A percentile compares a stretch with the other conserved stretches of the same genome.
Evolutionary conservation across 257 asterid genomes (phyloP).

Genomic region (Nicotiana benthamiana): DNA sequence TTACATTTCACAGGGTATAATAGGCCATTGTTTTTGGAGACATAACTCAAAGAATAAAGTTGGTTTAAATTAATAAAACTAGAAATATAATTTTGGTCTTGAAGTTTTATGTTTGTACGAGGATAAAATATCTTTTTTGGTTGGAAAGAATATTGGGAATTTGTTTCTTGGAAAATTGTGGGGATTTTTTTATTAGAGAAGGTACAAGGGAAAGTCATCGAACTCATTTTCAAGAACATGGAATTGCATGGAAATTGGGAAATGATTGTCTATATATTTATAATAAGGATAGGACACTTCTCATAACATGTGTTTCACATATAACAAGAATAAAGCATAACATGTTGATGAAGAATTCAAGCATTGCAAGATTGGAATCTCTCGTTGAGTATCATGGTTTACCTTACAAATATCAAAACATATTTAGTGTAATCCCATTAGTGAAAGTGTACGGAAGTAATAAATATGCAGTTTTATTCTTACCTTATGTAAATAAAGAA

Average conservation of each 20-base stretch:
- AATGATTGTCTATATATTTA: neutral
- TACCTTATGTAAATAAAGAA: no score
- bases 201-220: slow-evolving; percentile 1
- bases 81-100: neutral
- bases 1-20: slow-evolving; percentile 16
- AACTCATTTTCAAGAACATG: slow-evolving; percentile 12
- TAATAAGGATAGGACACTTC: neutral
- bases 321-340: neutral
- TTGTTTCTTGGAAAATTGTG: slow-evolving; percentile 7
- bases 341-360: neutral
- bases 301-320: neutral
- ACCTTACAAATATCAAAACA: no score
- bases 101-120: neutral
- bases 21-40: slow-evolving; percentile 7
- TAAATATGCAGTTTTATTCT: no score
- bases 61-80: neutral
- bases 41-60: neutral
- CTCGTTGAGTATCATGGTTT: neutral
- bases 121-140: neutral
- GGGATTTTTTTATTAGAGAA: neutral
- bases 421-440: no score
- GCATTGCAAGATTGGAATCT: neutral
- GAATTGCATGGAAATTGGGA: neutral
- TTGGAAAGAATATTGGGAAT: slow-evolving; percentile 3
- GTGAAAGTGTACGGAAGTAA: no score